Evolutionary conservation across 2,329 filamentous ascomycete species (phyloP).

Genomic region (Pezicula radicicola): DNA sequence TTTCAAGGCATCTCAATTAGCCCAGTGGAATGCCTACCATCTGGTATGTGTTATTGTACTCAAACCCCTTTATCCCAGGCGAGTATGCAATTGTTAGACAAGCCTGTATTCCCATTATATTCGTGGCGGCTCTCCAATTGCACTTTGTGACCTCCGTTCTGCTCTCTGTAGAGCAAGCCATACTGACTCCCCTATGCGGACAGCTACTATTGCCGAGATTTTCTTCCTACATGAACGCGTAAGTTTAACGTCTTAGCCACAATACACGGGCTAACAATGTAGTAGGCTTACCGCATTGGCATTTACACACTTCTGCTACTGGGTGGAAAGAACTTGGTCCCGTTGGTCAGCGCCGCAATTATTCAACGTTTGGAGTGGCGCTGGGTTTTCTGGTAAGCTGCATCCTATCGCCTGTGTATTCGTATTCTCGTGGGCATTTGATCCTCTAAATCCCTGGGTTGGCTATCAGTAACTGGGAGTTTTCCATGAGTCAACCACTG

Average conservation of each 20-base stretch:
- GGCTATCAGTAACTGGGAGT: too few relatives aligned
- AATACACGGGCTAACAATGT: background rate
- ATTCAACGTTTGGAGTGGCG: slow-evolving; percentile 79
- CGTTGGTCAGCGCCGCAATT: slow-evolving; percentile 80
- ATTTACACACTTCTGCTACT: slow-evolving; percentile 89
- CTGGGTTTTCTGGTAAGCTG: slow-evolving; percentile 79
- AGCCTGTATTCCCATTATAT: too few relatives aligned
- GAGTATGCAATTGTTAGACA: too few relatives aligned
- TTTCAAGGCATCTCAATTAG: slow-evolving; percentile 87
- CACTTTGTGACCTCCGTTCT: too few relatives aligned
- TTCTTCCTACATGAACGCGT: slow-evolving; percentile 91
- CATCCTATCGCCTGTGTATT: background rate
- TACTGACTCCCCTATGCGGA: too few relatives aligned
- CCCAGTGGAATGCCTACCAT: slow-evolving; percentile 88
- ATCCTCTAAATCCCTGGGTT: too few relatives aligned
- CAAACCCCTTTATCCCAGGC: too few relatives aligned
- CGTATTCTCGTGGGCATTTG: too few relatives aligned
- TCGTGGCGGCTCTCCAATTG: too few relatives aligned
- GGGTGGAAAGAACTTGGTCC: slow-evolving; percentile 87
- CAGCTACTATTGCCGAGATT: slow-evolving; percentile 89
- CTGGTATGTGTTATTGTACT: slow-evolving; percentile 27
- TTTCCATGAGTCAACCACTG: too few relatives aligned
- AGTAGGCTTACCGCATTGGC: slow-evolving; percentile 72
- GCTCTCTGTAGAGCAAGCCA: too few relatives aligned
- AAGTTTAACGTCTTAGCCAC: background rate